Percentiles rank a stretch among this genome's conserved stretches.
Evolutionary conservation across 106 monocot genomes (phyloP).

Genomic region (Amphibolis antarctica): DNA sequence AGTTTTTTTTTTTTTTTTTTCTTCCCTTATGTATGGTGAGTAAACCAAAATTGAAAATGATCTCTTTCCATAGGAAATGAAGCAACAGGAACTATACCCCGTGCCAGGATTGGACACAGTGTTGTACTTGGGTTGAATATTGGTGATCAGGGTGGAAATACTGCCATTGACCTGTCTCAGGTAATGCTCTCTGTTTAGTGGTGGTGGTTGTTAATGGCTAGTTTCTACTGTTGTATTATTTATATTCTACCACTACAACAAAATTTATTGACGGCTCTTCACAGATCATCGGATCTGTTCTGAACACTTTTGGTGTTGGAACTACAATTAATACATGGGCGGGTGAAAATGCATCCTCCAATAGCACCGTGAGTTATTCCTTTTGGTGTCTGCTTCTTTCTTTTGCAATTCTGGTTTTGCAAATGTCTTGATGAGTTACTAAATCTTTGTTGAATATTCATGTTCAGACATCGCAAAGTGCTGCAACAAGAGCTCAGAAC

Average conservation of each 20-base stretch:
- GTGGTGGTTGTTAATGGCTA: neutral
- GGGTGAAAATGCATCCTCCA: slow-evolving; percentile 20
- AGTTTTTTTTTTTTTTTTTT: neutral
- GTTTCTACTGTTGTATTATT: neutral
- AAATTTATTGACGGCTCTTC: slow-evolving; percentile 4
- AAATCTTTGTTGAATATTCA: slow-evolving; percentile 12
- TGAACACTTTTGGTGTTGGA: slow-evolving; percentile 44
- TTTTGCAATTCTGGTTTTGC: slow-evolving; percentile 1
- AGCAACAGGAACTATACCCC: slow-evolving; percentile 22
- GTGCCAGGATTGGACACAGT: slow-evolving; percentile 39
- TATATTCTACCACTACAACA: neutral
- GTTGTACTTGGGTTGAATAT: slow-evolving; percentile 56
- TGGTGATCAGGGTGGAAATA: slow-evolving; percentile 31
- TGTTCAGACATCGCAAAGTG: slow-evolving; percentile 23
- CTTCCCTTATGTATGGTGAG: neutral
- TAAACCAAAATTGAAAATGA: neutral
- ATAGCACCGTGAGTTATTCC: slow-evolving; percentile 15
- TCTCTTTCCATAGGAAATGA: slow-evolving; percentile 27
- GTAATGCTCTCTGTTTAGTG: slow-evolving; percentile 11
- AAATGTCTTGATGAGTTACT: neutral
- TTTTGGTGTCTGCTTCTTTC: neutral
- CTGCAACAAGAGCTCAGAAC: slow-evolving; percentile 26
- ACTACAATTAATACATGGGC: slow-evolving; percentile 8
- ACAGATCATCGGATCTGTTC: slow-evolving; percentile 61
- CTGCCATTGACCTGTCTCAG: slow-evolving; percentile 39